Percentiles rank a stretch among this genome's conserved stretches.
phyloP scores from a whole-genome alignment of 2,329 filamentous ascomycete species.

The Penicillium sp. region DNA sequence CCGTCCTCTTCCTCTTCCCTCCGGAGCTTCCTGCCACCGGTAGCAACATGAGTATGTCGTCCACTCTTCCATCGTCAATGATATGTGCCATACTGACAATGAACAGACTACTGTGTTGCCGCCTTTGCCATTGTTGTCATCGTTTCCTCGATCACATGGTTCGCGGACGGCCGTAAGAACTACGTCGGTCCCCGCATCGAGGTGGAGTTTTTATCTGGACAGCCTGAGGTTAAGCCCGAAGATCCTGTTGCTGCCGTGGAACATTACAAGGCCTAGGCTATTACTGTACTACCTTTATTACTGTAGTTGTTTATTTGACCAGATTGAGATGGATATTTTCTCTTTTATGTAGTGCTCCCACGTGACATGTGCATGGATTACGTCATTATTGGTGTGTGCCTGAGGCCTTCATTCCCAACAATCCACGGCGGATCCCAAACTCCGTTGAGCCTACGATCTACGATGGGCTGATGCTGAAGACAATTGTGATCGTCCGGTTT shows the following conservation, averaged over 20 bases:
- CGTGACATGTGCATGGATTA: conserved; percentile 3
- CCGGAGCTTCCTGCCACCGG: conserved; percentile 60
- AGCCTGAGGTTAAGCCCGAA: conserved; percentile 16
- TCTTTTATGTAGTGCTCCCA: conserved; percentile 3
- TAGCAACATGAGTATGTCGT: conserved; percentile 62
- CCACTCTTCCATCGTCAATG: background rate
- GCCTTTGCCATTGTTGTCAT: conserved; percentile 56
- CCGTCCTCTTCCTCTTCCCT: conserved; percentile 70
- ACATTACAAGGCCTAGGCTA: conserved; percentile 9
- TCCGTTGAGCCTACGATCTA: conserved; percentile 9
- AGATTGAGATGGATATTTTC: background rate
- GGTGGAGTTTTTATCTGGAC: conserved; percentile 31
- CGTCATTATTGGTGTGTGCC: conserved; percentile 10
- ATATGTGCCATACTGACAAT: background rate
- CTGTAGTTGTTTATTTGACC: background rate
- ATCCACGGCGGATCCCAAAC: conserved; percentile 10
- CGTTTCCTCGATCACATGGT: conserved; percentile 56
- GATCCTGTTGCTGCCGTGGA: conserved; percentile 19
- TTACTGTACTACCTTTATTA: background rate
- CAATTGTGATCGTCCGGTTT: background rate
- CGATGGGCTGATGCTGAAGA: conserved; percentile 8
- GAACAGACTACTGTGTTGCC: conserved; percentile 44
- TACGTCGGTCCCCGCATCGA: conserved; percentile 53
- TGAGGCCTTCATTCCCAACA: conserved; percentile 21
- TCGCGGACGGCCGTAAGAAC: conserved; percentile 58